phyloP scores from a whole-genome alignment of 257 asterid species.

The Galeopsis tetrahit region DNA sequence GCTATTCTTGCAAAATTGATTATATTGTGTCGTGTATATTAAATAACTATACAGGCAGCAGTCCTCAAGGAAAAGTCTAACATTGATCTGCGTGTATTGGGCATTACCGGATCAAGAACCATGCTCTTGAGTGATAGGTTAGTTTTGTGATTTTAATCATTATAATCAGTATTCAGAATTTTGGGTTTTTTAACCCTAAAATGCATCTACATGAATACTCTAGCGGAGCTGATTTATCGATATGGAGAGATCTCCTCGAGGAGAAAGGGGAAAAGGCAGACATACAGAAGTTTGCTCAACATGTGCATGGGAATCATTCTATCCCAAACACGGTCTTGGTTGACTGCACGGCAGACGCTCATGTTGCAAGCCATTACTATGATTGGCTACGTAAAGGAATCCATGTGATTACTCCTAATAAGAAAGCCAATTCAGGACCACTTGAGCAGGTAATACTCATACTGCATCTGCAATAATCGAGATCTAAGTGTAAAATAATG shows the following conservation, averaged over 20 bases:
- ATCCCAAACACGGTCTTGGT: constrained; percentile 91
- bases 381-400: constrained; percentile 96
- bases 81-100: constrained; percentile 96
- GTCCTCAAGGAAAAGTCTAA: constrained; percentile 91
- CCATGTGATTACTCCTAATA: constrained; percentile 93
- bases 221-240: constrained; percentile 92
- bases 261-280: constrained; percentile 79
- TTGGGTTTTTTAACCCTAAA: constrained; percentile 7
- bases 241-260: constrained; percentile 76
- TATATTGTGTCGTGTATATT: constrained; percentile 22
- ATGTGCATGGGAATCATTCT: constrained; percentile 88
- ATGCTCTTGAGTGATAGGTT: constrained; percentile 88
- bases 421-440: constrained; percentile 99
- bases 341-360: constrained; percentile 95
- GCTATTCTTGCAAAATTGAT: constrained; percentile 1
- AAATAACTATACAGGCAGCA: constrained; percentile 67
- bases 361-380: constrained; percentile 74
- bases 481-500: neutral
- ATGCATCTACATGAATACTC: constrained; percentile 24
- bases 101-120: constrained; percentile 74
- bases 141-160: constrained; percentile 39
- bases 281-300: constrained; percentile 83
- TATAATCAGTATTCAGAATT: neutral
- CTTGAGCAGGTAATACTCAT: constrained; percentile 74
- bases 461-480: neutral